Base-by-base conservation (phyloP, 352 stramenopile genomes). In the Pythium utonaiense region DNA sequence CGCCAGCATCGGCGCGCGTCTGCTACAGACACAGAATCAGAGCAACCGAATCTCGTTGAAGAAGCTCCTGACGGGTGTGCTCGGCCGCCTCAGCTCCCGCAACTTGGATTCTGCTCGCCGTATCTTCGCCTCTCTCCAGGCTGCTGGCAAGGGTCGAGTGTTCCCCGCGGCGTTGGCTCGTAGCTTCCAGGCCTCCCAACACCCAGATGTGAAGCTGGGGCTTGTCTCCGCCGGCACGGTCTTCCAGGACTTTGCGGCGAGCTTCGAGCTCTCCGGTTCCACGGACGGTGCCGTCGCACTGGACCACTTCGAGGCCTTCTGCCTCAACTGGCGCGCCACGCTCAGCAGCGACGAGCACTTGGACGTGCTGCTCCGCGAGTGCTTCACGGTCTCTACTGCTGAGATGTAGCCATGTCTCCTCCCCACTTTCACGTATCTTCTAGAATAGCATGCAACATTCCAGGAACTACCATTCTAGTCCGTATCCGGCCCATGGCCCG, bases 211-310 rank as follows among this genome's bases (percentile, higher is more conserved):
- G 27, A 60, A 73, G 45, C 68, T 89, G 1, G 83, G 83, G 0
- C 65, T 85, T 1, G 41, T 53, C 6, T 55, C 66, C 0, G 63
- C 67, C 0, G 68, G 68, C 1, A 58, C 79, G 1, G 73, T 81
- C 5, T 93, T 90, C 61, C 76, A 89, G 53, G 80, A 90, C 53
- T 92, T 92, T 64, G 82, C 82, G 0, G 33, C 69, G 31, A 86
- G 73, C 60, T 78, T 92, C 44, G 82, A 92, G 53, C 53, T 92
- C 41, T 70, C 80, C 9, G 66, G 68, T 6, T 45, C 44, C 1
- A 45, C 65, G 3, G 73, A 85, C 44, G 77, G 77, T 53, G 53
- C 64, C 13, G 65, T 92, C 4, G 30, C 67, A 28, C 73, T 85
- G 42, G 78, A 89, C 54, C 76, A 86, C 63, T 87, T 92, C 60